These are phyloP conservation scores for Gloeopeniophorella convolvens DNA, from an alignment of 768 basidiomycete genomes.

Conservation along the genomic window DNA sequence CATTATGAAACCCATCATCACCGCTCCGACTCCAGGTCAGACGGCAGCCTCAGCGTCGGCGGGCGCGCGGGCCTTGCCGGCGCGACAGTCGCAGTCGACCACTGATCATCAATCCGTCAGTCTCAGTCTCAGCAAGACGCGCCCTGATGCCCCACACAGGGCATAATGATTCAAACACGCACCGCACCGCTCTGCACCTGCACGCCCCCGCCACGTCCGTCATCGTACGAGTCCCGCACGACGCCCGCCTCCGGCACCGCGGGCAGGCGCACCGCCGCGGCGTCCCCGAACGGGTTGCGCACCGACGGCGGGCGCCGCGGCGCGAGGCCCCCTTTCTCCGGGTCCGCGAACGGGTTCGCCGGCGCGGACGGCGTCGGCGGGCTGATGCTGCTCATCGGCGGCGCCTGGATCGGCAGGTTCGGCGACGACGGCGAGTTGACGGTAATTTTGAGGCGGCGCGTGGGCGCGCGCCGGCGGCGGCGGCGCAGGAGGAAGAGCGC, in stretches of 20 bases:
- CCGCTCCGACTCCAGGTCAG: not conserved
- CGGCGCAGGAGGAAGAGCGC: slow-evolving; percentile 7
- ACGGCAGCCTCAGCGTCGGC: not conserved
- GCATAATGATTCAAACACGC: slow-evolving; percentile 1
- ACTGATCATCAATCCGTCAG: slow-evolving; percentile 1
- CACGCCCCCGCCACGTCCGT: not conserved
- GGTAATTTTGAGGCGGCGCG: not conserved
- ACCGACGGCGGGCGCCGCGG: not conserved
- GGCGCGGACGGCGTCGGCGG: not conserved
- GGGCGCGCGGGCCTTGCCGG: not conserved
- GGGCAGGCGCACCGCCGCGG: not conserved
- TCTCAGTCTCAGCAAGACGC: no score
- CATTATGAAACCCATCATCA: not conserved
- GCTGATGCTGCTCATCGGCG: not conserved
- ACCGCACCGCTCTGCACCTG: not conserved
- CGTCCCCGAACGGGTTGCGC: not conserved
- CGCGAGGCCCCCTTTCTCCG: not conserved
- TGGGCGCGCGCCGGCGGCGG: not conserved
- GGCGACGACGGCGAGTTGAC: not conserved
- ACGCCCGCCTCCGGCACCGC: not conserved
- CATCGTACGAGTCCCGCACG: not conserved
- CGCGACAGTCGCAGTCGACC: not conserved
- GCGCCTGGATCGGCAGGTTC: slow-evolving; percentile 5
- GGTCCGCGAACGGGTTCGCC: not conserved
- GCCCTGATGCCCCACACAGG: no score